A percentile compares a stretch with the other conserved stretches of the same genome.
These are phyloP conservation scores for Clarireedia paspali DNA, from an alignment of 2,329 filamentous ascomycete genomes.

Conservation along the genomic window DNA sequence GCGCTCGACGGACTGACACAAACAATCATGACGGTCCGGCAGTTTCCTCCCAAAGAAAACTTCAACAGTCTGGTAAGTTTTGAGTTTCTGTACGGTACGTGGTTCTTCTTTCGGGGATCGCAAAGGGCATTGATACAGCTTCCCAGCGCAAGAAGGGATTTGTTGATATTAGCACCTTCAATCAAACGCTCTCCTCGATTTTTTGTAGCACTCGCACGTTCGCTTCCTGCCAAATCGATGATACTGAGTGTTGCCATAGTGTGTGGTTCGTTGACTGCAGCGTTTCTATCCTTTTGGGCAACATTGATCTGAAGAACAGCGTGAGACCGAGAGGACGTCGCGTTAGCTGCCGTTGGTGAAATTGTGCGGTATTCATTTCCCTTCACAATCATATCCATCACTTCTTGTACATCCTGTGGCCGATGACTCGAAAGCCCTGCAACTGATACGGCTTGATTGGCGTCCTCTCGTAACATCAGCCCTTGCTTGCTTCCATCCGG, in stretches of 20 bases:
- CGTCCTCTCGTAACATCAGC: constrained; percentile 89
- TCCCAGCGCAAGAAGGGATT: constrained; percentile 86
- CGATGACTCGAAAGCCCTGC: constrained; percentile 85
- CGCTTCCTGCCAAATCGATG: constrained; percentile 93
- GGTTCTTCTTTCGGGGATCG: constrained; percentile 82
- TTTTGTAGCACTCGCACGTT: constrained; percentile 92
- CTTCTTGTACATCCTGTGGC: constrained; percentile 84
- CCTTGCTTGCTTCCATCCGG: constrained; percentile 70
- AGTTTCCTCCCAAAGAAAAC: constrained; percentile 95
- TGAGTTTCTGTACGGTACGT: constrained; percentile 95
- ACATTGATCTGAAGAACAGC: constrained; percentile 97
- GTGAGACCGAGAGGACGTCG: constrained; percentile 93
- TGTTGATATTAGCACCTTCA: constrained; percentile 99
- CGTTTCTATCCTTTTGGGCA: constrained; percentile 88
- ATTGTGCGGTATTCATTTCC: constrained; percentile 94
- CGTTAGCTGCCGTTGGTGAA: constrained; percentile 94
- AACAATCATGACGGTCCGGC: constrained; percentile 99
- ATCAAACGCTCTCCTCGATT: constrained; percentile 86
- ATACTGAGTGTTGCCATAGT: constrained; percentile 98
- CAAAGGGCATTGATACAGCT: constrained; percentile 98
- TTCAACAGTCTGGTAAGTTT: constrained; percentile 93
- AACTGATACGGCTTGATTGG: constrained; percentile 86
- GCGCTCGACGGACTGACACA: constrained; percentile 94
- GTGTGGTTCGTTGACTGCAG: constrained; percentile 85
- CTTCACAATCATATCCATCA: constrained; percentile 98